These are phyloP conservation scores for Handroanthus guayacan DNA, from an alignment of 257 asterid species.

Conservation along the genomic window DNA sequence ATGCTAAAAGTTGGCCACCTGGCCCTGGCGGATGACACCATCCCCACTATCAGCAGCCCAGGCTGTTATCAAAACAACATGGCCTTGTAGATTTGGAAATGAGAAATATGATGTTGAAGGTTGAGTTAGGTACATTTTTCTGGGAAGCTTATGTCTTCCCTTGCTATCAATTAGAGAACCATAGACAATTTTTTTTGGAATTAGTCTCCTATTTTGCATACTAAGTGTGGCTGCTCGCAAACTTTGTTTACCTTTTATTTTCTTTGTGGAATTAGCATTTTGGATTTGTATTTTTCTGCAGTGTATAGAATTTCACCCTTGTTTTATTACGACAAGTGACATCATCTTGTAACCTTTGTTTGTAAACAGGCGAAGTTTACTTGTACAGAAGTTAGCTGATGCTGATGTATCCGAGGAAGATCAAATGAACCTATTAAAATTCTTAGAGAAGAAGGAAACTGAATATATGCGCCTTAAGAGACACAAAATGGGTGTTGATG, in stretches of 20 bases:
- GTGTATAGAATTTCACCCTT: not conserved
- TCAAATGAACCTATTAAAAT: constrained; percentile 67
- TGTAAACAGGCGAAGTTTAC: constrained; percentile 60
- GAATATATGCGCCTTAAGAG: constrained; percentile 86
- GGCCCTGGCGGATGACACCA: not conserved
- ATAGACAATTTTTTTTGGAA: not conserved
- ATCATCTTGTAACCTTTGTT: constrained; percentile 3
- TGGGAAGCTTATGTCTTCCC: not conserved
- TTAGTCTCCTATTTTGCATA: not conserved
- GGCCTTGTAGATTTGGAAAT: not conserved
- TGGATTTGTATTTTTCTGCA: not conserved
- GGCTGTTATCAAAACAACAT: not conserved
- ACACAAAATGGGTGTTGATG: constrained; percentile 53
- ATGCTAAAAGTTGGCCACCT: not conserved
- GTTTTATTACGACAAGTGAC: not conserved
- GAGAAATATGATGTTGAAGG: not conserved
- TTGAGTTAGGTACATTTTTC: not conserved
- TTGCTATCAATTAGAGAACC: not conserved
- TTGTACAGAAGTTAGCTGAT: constrained; percentile 76
- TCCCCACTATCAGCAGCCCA: not conserved
- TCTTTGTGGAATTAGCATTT: not conserved
- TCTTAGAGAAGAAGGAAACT: constrained; percentile 76
- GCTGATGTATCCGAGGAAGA: constrained; percentile 86
- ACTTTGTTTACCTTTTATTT: not conserved
- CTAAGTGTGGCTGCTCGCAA: not conserved